Evolutionary conservation across 225 moss, liverwort and hornwort genomes (phyloP).

Genomic region (Pseudoscleropodium purum): DNA sequence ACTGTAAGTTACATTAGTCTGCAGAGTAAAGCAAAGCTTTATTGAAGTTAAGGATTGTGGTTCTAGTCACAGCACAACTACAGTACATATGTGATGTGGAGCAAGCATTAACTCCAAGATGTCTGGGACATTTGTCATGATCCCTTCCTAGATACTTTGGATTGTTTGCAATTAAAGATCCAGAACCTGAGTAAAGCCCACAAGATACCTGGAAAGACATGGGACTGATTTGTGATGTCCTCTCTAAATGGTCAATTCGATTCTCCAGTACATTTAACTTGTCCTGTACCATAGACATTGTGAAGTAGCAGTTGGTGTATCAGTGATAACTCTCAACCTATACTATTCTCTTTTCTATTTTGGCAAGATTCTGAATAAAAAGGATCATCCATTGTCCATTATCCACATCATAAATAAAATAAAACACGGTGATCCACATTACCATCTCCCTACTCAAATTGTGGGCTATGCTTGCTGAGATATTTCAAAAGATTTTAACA

Average conservation of each 20-base stretch:
- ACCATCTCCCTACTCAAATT: background rate
- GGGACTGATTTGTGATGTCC: conserved; percentile 36
- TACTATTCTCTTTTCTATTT: background rate
- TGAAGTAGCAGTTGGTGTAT: background rate
- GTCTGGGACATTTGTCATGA: background rate
- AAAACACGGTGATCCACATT: background rate
- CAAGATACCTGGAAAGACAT: conserved; percentile 18
- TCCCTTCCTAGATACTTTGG: background rate
- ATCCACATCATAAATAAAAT: background rate
- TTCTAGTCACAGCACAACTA: background rate
- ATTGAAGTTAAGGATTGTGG: background rate
- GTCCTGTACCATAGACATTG: conserved; percentile 14
- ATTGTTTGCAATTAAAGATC: background rate
- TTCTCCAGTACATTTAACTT: conserved; percentile 29
- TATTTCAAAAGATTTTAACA: background rate
- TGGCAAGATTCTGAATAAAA: background rate
- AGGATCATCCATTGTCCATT: background rate
- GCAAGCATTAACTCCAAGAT: background rate
- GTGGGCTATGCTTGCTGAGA: background rate
- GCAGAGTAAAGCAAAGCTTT: background rate
- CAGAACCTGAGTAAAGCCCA: background rate
- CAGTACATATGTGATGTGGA: background rate
- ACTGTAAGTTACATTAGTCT: conserved; percentile 28
- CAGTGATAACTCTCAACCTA: background rate
- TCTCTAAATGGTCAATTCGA: conserved; percentile 41